Conservation (phyloP, 129 eudicot genomes). For the Gnaphalium uliginosum region DNA sequence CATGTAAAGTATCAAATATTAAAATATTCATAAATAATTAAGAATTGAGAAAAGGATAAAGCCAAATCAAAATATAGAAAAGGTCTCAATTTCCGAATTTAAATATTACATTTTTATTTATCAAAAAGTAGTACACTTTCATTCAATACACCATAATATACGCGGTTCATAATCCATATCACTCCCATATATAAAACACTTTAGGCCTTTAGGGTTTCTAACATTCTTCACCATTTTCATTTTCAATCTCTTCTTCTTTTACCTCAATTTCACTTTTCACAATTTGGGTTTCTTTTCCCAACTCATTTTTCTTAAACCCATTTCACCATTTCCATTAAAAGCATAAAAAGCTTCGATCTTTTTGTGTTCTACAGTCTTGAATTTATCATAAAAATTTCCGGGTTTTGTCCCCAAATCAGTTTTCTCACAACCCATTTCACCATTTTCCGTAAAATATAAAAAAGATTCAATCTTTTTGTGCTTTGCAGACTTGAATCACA, state of each 20-base stretch:
- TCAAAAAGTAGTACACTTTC: slow-evolving; percentile 19
- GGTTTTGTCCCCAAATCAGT: neutral
- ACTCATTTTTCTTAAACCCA: neutral
- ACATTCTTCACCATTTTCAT: slow-evolving; percentile 26
- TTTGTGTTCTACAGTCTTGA: neutral
- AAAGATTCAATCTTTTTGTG: neutral
- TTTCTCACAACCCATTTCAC: neutral
- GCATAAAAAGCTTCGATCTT: slow-evolving; percentile 14
- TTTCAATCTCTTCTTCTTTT: slow-evolving; percentile 1
- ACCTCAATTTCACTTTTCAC: slow-evolving; percentile 9
- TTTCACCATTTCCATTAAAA: neutral
- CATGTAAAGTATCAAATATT: neutral
- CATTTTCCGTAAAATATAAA: neutral
- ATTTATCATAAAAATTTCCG: neutral
- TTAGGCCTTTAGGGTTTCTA: slow-evolving; percentile 31
- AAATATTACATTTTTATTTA: neutral
- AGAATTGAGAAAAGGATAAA: neutral
- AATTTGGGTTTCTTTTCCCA: neutral
- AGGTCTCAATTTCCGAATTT: slow-evolving; percentile 18
- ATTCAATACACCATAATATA: slow-evolving; percentile 41
- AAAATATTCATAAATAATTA: neutral
- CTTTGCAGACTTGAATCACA: neutral
- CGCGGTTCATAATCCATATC: slow-evolving; percentile 45
- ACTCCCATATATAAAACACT: slow-evolving; percentile 26
- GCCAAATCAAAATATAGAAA: slow-evolving; percentile 3